A percentile compares a stretch with the other conserved stretches of the same genome.
phyloP scores from a whole-genome alignment of 371 early-diverging fungal species.

The Syncephalastrum racemosum region DNA sequence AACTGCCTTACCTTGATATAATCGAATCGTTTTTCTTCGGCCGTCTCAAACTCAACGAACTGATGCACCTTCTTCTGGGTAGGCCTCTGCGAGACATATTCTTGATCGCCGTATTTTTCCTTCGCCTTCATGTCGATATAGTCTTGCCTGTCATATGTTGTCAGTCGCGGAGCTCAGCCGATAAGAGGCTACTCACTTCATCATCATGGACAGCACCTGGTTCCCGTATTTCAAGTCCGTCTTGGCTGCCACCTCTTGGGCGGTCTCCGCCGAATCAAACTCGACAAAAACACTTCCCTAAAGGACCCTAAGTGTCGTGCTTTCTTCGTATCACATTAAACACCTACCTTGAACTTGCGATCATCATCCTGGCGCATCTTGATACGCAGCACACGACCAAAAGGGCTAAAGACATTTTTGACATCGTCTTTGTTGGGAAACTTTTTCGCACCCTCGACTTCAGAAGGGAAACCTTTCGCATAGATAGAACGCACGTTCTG shows the following conservation, averaged over 20 bases:
- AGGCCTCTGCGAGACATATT: slow-evolving; percentile 3
- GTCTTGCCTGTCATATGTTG: slow-evolving; percentile 19
- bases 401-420: slow-evolving; percentile 27
- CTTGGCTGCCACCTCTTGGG: slow-evolving; percentile 20
- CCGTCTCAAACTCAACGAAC: slow-evolving; percentile 35
- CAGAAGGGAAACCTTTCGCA: slow-evolving; percentile 14
- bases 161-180: no score
- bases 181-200: slow-evolving; percentile 20
- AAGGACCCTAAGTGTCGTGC: not conserved
- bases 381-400: slow-evolving; percentile 37
- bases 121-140: slow-evolving; percentile 42
- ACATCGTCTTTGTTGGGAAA: slow-evolving; percentile 26
- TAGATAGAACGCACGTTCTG: slow-evolving; percentile 42
- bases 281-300: slow-evolving; percentile 51
- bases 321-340: not conserved
- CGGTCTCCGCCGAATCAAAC: slow-evolving; percentile 35
- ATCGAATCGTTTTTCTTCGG: slow-evolving; percentile 16
- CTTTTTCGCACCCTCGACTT: slow-evolving; percentile 10
- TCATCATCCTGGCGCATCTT: slow-evolving; percentile 39
- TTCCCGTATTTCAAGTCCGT: slow-evolving; percentile 18
- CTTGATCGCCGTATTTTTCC: slow-evolving; percentile 30
- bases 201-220: slow-evolving; percentile 26
- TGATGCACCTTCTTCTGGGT: slow-evolving; percentile 2
- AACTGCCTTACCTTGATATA: slow-evolving; percentile 29
- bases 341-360: slow-evolving; percentile 26